Conservation (phyloP, 768 basidiomycete genomes). For the Gloeophyllum trabeum region DNA sequence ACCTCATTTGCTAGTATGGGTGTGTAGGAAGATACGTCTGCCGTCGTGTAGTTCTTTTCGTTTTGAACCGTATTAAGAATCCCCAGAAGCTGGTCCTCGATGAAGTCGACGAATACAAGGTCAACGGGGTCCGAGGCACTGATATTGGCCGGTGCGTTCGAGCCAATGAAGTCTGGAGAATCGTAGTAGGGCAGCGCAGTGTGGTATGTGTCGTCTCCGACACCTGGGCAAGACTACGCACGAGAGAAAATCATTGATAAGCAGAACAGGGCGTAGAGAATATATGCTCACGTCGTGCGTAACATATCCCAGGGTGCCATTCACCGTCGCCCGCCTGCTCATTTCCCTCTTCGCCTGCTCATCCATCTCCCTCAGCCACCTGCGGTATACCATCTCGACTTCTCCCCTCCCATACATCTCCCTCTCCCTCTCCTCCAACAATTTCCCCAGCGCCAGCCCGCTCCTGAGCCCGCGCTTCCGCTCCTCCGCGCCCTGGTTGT, state of each 20-base stretch:
- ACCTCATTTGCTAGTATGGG: conserved; percentile 35
- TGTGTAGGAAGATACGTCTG: conserved; percentile 47
- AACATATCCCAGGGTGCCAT: conserved; percentile 66
- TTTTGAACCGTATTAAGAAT: conserved; percentile 48
- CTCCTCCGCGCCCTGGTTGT: conserved; percentile 28
- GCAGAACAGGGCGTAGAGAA: too few species aligned
- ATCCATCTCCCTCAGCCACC: conserved; percentile 53
- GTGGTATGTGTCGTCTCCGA: conserved; percentile 68
- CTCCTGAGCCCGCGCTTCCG: too few species aligned
- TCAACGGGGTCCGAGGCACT: conserved; percentile 45
- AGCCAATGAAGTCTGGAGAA: conserved; percentile 48
- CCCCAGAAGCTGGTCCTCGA: conserved; percentile 35
- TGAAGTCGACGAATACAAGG: conserved; percentile 69
- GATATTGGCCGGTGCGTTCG: conserved; percentile 34
- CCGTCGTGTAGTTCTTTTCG: conserved; percentile 31
- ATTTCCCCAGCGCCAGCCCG: too few species aligned
- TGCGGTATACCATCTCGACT: conserved; percentile 36
- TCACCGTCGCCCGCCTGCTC: conserved; percentile 30
- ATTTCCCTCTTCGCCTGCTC: conserved; percentile 21
- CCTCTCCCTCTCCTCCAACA: conserved; percentile 21
- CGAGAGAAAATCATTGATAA: too few species aligned
- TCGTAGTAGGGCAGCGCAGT: conserved; percentile 43
- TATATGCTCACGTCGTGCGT: conserved; percentile 44
- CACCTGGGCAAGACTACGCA: conserved; percentile 61
- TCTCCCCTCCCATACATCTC: conserved; percentile 36